Conservation (phyloP, 345 rosid species). For the Angophora floribunda region DNA sequence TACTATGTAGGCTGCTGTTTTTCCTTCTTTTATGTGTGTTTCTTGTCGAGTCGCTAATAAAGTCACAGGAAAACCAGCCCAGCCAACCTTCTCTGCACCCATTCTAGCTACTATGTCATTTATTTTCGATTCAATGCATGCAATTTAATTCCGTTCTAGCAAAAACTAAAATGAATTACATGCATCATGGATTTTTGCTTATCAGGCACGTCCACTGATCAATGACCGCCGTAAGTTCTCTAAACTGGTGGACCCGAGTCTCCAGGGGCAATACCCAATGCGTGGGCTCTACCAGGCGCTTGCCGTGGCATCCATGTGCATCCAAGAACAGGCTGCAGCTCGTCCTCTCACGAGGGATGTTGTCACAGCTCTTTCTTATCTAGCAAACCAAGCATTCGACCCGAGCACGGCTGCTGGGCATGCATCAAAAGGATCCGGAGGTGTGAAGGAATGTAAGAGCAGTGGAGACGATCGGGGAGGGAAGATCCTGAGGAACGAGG, state of each 20-base stretch:
- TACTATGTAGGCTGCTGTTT: background rate
- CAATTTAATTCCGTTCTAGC: background rate
- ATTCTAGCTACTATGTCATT: background rate
- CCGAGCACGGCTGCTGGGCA: constrained; percentile 19
- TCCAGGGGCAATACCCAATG: constrained; percentile 76
- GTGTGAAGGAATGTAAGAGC: constrained; percentile 45
- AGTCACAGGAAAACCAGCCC: background rate
- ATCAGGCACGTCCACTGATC: constrained; percentile 83
- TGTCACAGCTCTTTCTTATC: constrained; percentile 87
- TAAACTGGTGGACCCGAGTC: constrained; percentile 71
- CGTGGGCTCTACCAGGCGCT: constrained; percentile 92
- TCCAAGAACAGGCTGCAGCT: constrained; percentile 92
- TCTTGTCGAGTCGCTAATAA: background rate
- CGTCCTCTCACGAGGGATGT: constrained; percentile 95
- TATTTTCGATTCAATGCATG: background rate
- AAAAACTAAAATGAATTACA: background rate
- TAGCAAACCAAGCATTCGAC: constrained; percentile 81
- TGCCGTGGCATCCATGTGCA: constrained; percentile 97
- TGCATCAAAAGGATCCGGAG: constrained; percentile 11
- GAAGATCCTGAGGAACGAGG: constrained; percentile 54
- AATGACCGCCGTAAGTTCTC: constrained; percentile 73
- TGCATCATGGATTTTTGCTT: background rate
- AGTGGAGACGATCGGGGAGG: constrained; percentile 48
- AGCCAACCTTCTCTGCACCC: background rate
- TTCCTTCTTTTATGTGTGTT: background rate